phyloP scores from a whole-genome alignment of 805 yeast genomes.

The Starmera pachycereana region DNA sequence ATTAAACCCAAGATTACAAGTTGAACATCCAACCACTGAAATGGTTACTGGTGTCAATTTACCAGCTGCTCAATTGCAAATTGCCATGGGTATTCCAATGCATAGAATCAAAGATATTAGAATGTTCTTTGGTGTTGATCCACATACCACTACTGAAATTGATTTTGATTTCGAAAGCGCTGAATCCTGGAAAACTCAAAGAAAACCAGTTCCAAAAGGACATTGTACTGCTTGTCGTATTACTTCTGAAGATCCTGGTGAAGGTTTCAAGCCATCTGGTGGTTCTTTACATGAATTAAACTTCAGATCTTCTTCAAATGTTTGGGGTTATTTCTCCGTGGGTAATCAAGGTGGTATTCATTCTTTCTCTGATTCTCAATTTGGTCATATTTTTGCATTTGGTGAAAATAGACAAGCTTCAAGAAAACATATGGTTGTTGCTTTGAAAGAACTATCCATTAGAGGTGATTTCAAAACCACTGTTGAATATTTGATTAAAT shows the following conservation, averaged over 20 bases:
- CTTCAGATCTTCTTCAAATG: constrained; percentile 94
- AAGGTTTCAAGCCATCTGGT: constrained; percentile 97
- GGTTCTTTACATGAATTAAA: constrained; percentile 95
- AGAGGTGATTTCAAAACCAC: constrained; percentile 99
- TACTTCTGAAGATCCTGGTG: constrained; percentile 98
- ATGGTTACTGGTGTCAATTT: constrained; percentile 98
- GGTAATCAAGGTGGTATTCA: constrained; percentile 95
- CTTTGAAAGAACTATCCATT: constrained; percentile 88
- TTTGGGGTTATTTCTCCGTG: constrained; percentile 99
- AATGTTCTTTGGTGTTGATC: constrained; percentile 88
- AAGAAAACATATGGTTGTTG: constrained; percentile 98
- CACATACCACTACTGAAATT: constrained; percentile 80
- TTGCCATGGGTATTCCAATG: constrained; percentile 99
- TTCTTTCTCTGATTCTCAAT: constrained; percentile 96
- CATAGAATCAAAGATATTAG: constrained; percentile 92
- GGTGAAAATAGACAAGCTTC: constrained; percentile 98
- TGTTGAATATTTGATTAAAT: constrained; percentile 90
- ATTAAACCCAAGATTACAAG: constrained; percentile 97
- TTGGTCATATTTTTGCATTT: constrained; percentile 97
- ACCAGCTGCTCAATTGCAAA: constrained; percentile 97
- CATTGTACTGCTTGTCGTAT: constrained; percentile 99
- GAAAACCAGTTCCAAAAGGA: constrained; percentile 93
- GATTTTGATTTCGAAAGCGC: constrained; percentile 82
- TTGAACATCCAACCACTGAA: constrained; percentile 99
- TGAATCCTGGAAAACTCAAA: constrained; percentile 65